These are phyloP conservation scores for Pistacia atlantica DNA, from an alignment of 345 rosid genomes.

Conservation along the genomic window DNA sequence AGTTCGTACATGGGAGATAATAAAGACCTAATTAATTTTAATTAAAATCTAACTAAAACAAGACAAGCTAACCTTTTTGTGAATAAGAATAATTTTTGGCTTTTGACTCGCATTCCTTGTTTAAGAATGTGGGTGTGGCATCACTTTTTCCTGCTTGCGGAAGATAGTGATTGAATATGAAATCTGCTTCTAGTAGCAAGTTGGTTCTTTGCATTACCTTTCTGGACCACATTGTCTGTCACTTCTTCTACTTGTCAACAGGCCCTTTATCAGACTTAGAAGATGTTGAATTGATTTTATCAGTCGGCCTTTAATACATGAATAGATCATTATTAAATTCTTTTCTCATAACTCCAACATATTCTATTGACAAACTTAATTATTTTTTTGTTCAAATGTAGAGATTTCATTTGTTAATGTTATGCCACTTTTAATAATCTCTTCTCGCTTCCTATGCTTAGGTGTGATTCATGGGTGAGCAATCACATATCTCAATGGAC, in stretches of 20 bases:
- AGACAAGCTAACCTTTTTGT: no score
- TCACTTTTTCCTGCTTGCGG: neutral
- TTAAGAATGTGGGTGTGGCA: neutral
- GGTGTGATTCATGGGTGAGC: slow-evolving; percentile 91
- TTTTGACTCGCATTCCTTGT: neutral
- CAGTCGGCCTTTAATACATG: neutral
- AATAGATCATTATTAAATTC: slow-evolving; percentile 2
- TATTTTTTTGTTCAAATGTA: neutral
- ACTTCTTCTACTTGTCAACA: neutral
- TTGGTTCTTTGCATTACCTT: neutral
- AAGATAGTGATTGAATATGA: neutral
- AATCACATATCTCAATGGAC: slow-evolving; percentile 85
- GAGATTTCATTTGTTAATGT: neutral
- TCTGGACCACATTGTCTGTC: neutral
- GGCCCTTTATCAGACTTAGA: neutral
- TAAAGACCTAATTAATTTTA: no score
- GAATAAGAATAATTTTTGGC: no score
- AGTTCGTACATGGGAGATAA: neutral
- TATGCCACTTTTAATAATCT: neutral
- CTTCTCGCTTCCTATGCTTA: slow-evolving; percentile 14
- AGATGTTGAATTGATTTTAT: neutral
- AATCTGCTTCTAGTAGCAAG: neutral
- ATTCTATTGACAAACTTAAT: neutral
- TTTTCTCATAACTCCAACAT: neutral
- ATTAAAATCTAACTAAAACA: no score